These are phyloP conservation scores for Phialophora macrospora DNA, from an alignment of 2,329 filamentous ascomycete genomes.

Conservation along the genomic window DNA sequence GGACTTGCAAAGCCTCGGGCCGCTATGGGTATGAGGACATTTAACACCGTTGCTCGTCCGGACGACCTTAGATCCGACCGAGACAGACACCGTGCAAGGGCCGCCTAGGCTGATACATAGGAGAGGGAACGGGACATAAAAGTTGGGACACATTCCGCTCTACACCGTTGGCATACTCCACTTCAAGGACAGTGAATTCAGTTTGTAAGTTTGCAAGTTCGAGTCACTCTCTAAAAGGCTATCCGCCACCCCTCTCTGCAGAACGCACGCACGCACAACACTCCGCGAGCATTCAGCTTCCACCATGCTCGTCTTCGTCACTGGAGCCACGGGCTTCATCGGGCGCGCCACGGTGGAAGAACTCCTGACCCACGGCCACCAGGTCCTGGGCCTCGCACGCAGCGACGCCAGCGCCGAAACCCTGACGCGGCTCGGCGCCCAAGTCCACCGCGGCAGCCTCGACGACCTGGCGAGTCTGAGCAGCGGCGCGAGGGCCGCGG, in stretches of 20 bases:
- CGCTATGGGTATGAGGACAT: neutral
- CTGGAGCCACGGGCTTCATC: slow-evolving; percentile 53
- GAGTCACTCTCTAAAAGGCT: no score
- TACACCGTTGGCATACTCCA: no score
- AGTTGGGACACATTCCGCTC: neutral
- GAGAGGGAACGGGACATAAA: neutral
- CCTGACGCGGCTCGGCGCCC: slow-evolving; percentile 44
- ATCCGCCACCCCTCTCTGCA: no score
- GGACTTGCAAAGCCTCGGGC: neutral
- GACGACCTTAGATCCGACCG: neutral
- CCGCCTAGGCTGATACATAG: no score
- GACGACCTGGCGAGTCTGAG: slow-evolving; percentile 45
- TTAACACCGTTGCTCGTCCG: neutral
- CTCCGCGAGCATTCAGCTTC: neutral
- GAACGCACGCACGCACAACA: no score
- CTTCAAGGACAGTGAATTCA: no score
- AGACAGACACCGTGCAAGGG: neutral
- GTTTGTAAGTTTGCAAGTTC: no score
- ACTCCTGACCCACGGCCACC: slow-evolving; percentile 48
- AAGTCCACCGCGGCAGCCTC: slow-evolving; percentile 45
- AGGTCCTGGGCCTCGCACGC: slow-evolving; percentile 51
- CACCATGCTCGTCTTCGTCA: slow-evolving; percentile 49
- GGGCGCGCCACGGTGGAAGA: slow-evolving; percentile 49
- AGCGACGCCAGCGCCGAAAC: slow-evolving; percentile 41
- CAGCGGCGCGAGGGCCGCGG: slow-evolving; percentile 42